Base-by-base conservation (phyloP, 2,329 filamentous ascomycete genomes). In the Pseudopyrenochaeta lycopersici region DNA sequence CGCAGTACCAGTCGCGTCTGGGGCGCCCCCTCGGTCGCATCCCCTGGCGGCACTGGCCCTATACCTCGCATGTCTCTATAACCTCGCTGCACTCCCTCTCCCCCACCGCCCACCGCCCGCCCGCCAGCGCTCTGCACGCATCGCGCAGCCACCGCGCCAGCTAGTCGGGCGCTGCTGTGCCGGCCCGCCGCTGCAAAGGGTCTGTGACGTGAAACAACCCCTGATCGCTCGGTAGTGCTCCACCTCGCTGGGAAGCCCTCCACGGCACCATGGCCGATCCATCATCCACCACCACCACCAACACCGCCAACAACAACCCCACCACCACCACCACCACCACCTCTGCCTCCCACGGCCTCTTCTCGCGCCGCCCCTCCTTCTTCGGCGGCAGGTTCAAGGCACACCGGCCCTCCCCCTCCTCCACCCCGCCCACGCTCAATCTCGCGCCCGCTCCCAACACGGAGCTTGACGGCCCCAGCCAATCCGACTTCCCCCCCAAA, bases 321-420 rank as follows among this genome's bases (percentile, higher is more conserved):
- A 39, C 32, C 32, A 38, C 12, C 27, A 3, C 33, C 45, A 40
- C 11, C 18, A 29, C 45, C 30, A 41, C 36, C 30, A n/a, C 46
- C 39, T 12, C 51, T 38, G 18, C 53, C 49, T 36, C 54, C 10
- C 39, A 52, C 43, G 52, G 63, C 59, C 57, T 73, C 66, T 74
- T 74, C 63, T 63, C 62, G 29, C 61, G 69, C 15, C 66, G 69
- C 7, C 67, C 69, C 39, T 73, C 70, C 36, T 64, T 75, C 60
- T 75, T 75, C 49, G 64, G 63, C 49, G 56, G 62, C 38, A 58
- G 50, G 53, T 49, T 43, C 51, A 61, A 58, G 43, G 45, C 49
- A 32, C 52, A 53, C 52, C 56, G 54, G 18, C 45, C 57, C 44
- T 38, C 42, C 35, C 7, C 52, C 33, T 39, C 52, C 52, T 47